Base-by-base conservation (phyloP, 495 filamentous ascomycete species). In the Talaromyces ruber region DNA sequence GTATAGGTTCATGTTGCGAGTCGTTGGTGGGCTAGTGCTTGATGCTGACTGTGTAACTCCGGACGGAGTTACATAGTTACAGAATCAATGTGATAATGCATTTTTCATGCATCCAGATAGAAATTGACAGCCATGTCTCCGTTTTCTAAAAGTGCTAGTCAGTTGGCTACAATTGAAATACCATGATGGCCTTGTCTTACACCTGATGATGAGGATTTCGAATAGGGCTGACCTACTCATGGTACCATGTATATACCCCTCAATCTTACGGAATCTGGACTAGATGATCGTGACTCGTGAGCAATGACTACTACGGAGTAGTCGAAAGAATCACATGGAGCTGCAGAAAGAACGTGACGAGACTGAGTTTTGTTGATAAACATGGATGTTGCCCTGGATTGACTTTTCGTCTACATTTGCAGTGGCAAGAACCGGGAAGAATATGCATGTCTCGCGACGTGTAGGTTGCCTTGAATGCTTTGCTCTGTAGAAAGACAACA, bases 161-260 rank as follows among this genome's bases (percentile, higher is more conserved):
- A 39, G 34, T 39, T 39, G 34, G 34, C 34, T 16, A 39, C 34
- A 39, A 39, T 39, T 14, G 12, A 39, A 39, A 16, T 39, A 14
- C 14, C 34, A 14, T 14, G 34, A 39, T 39, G 34, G 6, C 34
- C 34, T 39, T n/a, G 34, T 39, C 34, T 39, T 39, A 4, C 12
- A 16, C 8, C 0, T 39, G n/a, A n/a, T n/a, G n/a, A n/a, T 26
- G 26, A 54, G 28, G 26, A 54, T 54, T 54, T 28, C 22, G 21
- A 54, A 54, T 54, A 54, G 50, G 50, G 50, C 50, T 53, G 50
- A 53, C 50, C 25, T n/a, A n/a, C n/a, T n/a, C n/a, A n/a, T n/a
- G 12, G 18, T 53, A 53, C 11, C 14, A 21, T 3, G 39, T 25
- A 53, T 26, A 8, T 28, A 54, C 51, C 51, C 51, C 51, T 54